Evolutionary conservation across 2,329 filamentous ascomycete species (phyloP).

Genomic region (Aureobasidium subglaciale): DNA sequence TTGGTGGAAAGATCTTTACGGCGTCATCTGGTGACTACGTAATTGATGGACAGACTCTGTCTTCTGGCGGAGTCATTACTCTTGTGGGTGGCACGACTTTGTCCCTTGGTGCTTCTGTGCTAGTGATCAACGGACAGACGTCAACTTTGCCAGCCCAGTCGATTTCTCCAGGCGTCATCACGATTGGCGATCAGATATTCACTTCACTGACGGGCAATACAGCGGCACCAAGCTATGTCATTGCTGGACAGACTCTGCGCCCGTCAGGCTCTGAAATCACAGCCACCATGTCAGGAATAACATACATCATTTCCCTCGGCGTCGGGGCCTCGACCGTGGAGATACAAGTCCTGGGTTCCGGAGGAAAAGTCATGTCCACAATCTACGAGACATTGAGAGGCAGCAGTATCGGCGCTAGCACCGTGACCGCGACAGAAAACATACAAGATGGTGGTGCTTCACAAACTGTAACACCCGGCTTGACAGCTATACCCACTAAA

Average conservation of each 20-base stretch:
- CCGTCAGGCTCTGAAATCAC: slow-evolving; percentile 28
- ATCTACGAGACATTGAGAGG: slow-evolving; percentile 25
- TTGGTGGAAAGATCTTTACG: slow-evolving; percentile 22
- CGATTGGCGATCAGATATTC: slow-evolving; percentile 26
- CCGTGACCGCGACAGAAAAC: background rate
- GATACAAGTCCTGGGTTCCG: slow-evolving; percentile 28
- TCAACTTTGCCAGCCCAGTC: slow-evolving; percentile 15
- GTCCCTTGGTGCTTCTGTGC: slow-evolving; percentile 30
- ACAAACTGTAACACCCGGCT: background rate
- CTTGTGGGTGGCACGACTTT: slow-evolving; percentile 19
- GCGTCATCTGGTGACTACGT: slow-evolving; percentile 14
- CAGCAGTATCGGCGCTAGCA: background rate
- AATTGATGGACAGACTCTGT: slow-evolving; percentile 15
- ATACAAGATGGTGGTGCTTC: background rate
- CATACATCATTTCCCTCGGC: slow-evolving; percentile 27
- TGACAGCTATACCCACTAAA: background rate
- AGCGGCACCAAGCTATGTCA: slow-evolving; percentile 28
- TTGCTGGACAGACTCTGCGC: slow-evolving; percentile 33
- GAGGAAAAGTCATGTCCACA: slow-evolving; percentile 27
- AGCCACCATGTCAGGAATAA: slow-evolving; percentile 23
- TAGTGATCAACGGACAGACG: slow-evolving; percentile 32
- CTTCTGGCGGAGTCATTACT: slow-evolving; percentile 12
- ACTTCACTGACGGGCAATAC: slow-evolving; percentile 24
- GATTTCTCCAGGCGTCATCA: slow-evolving; percentile 26
- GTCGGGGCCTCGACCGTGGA: slow-evolving; percentile 32